phyloP scores from a whole-genome alignment of 148 eudicot genomes.

The Diospyros lotus region DNA sequence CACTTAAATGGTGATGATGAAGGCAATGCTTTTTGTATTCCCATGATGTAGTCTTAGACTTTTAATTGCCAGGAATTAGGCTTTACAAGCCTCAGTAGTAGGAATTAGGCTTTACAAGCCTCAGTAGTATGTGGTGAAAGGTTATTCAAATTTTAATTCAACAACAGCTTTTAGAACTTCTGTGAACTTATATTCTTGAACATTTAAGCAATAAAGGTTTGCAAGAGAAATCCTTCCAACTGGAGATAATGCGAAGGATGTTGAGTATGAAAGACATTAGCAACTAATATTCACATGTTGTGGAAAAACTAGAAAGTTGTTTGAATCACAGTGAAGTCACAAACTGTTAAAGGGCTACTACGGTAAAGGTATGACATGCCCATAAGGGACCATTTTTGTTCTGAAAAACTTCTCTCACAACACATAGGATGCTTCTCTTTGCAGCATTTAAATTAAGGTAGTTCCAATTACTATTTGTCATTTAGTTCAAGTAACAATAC shows the following conservation, averaged over 20 bases:
- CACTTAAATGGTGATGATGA: neutral
- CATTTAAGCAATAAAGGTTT: neutral
- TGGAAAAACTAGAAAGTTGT: too few species aligned
- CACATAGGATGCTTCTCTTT: too few species aligned
- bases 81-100: neutral
- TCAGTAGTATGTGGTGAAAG: neutral
- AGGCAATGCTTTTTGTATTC: neutral
- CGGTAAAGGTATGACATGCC: too few species aligned
- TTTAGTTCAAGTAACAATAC: too few species aligned
- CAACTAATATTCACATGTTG: too few species aligned
- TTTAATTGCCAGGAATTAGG: neutral
- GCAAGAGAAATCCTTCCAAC: neutral
- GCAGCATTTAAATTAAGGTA: too few species aligned
- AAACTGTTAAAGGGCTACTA: too few species aligned
- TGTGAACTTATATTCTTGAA: neutral
- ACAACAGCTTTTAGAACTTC: neutral
- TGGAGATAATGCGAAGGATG: neutral
- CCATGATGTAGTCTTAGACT: neutral
- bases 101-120: neutral
- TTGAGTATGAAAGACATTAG: neutral
- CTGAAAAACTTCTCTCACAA: too few species aligned
- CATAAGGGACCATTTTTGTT: too few species aligned
- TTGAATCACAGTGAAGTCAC: too few species aligned
- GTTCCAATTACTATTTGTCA: too few species aligned
- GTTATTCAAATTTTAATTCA: neutral